phyloP scores from a whole-genome alignment of 2,329 filamentous ascomycete genomes.

The Sordariomycetes sp. region DNA sequence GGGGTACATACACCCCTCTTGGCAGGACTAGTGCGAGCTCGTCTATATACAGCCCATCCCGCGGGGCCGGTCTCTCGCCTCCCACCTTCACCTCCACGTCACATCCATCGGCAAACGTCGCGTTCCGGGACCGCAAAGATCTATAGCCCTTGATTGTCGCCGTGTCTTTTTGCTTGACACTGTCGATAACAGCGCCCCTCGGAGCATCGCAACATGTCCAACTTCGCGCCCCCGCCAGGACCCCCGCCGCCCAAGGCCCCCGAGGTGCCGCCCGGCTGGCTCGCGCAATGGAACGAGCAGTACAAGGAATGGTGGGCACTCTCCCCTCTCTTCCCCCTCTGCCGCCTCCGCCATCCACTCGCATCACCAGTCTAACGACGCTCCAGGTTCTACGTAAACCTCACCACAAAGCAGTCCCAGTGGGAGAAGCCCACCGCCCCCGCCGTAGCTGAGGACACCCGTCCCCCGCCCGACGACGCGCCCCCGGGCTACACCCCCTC shows the following conservation, averaged over 20 bases:
- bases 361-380: background rate
- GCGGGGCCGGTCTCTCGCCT: too few relatives aligned
- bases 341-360: background rate
- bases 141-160: background rate
- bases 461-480: constrained; percentile 39
- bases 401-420: constrained; percentile 76
- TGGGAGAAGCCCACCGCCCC: constrained; percentile 74
- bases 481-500: constrained; percentile 52
- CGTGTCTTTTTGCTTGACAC: background rate
- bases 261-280: constrained; percentile 57
- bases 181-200: background rate
- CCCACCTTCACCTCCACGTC: too few relatives aligned
- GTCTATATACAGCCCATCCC: too few relatives aligned
- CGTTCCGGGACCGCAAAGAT: too few relatives aligned
- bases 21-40: too few relatives aligned
- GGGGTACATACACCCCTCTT: too few relatives aligned
- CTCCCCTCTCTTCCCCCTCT: background rate
- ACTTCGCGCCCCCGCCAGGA: constrained; percentile 38
- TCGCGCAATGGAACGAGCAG: constrained; percentile 72
- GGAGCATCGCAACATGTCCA: constrained; percentile 26
- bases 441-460: constrained; percentile 31
- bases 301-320: constrained; percentile 65
- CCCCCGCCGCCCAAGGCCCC: constrained; percentile 49
- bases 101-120: too few relatives aligned
- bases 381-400: constrained; percentile 78